A percentile compares a stretch with the other conserved stretches of the same genome.
Evolutionary conservation across 345 rosid species (phyloP).

Genomic region (Pelargonium nanum): DNA sequence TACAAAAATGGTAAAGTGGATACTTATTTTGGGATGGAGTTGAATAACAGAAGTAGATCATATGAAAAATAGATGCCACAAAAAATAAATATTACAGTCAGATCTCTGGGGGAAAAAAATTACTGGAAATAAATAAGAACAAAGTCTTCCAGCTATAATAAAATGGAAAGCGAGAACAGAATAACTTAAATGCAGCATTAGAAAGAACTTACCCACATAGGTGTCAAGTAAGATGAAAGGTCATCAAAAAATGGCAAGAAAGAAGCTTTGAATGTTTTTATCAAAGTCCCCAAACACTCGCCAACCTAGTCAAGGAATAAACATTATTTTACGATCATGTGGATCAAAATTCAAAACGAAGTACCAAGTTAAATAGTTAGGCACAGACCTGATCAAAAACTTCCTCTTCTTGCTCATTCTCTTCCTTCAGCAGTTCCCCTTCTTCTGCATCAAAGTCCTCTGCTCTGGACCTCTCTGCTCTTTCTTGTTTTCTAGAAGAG

Average conservation of each 20-base stretch:
- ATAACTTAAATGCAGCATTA: background rate
- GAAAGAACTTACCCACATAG: conserved; percentile 91
- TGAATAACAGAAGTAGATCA: too few relatives aligned
- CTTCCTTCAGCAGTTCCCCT: conserved; percentile 92
- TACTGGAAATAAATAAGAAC: too few relatives aligned
- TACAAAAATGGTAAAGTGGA: too few relatives aligned
- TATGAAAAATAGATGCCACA: too few relatives aligned
- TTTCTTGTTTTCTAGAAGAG: conserved; percentile 81
- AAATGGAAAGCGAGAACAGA: background rate
- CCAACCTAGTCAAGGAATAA: conserved; percentile 52
- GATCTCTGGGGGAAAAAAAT: too few relatives aligned
- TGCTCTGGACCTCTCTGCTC: conserved; percentile 89
- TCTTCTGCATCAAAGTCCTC: conserved; percentile 99
- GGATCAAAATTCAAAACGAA: background rate
- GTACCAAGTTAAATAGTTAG: background rate
- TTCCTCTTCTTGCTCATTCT: conserved; percentile 99
- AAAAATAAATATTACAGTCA: too few relatives aligned
- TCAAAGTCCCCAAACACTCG: conserved; percentile 93
- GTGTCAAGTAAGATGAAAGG: conserved; percentile 84
- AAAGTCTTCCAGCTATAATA: too few relatives aligned
- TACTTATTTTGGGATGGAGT: too few relatives aligned
- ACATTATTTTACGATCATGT: background rate
- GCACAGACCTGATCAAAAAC: conserved; percentile 91
- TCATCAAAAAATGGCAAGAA: conserved; percentile 94
- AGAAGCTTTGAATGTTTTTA: conserved; percentile 82